A percentile compares a stretch with the other conserved stretches of the same genome.
These are phyloP conservation scores for Venturiaceae sp. DNA, from an alignment of 2,329 filamentous ascomycete genomes.

Conservation along the genomic window DNA sequence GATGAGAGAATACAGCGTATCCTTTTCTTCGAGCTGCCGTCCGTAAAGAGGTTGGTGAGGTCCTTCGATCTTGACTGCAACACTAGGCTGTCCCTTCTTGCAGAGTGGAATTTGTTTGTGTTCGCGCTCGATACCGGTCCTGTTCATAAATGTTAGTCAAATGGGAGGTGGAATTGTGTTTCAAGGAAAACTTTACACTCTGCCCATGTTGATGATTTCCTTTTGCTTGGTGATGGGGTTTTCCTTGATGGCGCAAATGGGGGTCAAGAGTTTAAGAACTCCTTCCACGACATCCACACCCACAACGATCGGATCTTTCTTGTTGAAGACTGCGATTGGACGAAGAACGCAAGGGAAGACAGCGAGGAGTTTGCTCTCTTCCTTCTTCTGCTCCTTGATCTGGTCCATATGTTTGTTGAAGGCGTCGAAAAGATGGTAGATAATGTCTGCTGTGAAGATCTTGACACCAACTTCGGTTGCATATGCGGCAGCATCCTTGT, in stretches of 20 bases:
- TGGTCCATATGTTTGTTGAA: constrained; percentile 93
- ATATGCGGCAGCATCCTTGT: constrained; percentile 87
- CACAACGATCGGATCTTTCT: constrained; percentile 88
- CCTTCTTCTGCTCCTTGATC: constrained; percentile 83
- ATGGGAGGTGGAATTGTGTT: not conserved
- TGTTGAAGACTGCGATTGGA: constrained; percentile 94
- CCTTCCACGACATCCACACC: constrained; percentile 95
- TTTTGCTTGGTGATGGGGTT: constrained; percentile 67
- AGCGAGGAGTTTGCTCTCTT: constrained; percentile 88
- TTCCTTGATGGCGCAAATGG: constrained; percentile 75
- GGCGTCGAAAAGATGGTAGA: constrained; percentile 94
- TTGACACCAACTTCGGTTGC: constrained; percentile 93
- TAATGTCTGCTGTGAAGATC: constrained; percentile 97
- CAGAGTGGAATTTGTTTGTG: constrained; percentile 89
- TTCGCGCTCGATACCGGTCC: constrained; percentile 85
- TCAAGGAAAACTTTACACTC: constrained; percentile 63
- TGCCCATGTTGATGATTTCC: constrained; percentile 74
- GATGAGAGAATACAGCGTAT: constrained; percentile 79
- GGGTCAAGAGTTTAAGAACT: constrained; percentile 75
- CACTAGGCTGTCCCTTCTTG: constrained; percentile 95
- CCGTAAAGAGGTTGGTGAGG: constrained; percentile 88
- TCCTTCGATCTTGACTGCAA: constrained; percentile 96
- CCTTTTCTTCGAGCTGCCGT: constrained; percentile 86
- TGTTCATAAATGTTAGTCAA: constrained; percentile 35
- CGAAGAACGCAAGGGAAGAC: constrained; percentile 93